Evolutionary conservation across 176 grass and related monocot genomes (phyloP).

Genomic region (Zoysia pacifica): DNA sequence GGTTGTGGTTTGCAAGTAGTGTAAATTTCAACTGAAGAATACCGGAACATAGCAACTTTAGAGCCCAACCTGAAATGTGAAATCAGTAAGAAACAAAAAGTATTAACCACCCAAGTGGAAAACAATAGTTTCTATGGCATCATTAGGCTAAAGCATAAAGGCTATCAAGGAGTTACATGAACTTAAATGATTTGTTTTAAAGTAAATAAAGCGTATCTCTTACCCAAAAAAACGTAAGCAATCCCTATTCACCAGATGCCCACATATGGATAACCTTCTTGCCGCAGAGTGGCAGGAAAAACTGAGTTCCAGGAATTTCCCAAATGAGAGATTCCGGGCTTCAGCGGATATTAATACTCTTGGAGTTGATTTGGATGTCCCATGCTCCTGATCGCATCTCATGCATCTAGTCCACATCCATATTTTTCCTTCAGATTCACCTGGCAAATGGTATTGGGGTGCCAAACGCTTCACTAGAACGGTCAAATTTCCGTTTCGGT

Average conservation of each 20-base stretch:
- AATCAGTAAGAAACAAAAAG: constrained; percentile 26
- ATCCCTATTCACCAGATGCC: constrained; percentile 91
- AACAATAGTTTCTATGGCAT: constrained; percentile 17
- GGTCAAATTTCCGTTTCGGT: constrained; percentile 89
- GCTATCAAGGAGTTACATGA: neutral
- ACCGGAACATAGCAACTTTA: constrained; percentile 91
- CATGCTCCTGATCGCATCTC: constrained; percentile 75
- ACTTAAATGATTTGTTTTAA: constrained; percentile 11
- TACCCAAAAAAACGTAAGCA: constrained; percentile 99
- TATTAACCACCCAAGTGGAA: constrained; percentile 18
- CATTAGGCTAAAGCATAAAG: constrained; percentile 6
- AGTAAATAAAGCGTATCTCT: constrained; percentile 32
- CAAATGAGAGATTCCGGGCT: constrained; percentile 88
- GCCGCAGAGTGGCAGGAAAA: constrained; percentile 92
- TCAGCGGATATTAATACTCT: constrained; percentile 85
- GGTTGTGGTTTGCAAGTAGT: constrained; percentile 84
- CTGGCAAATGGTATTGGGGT: constrained; percentile 54
- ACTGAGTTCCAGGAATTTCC: constrained; percentile 96
- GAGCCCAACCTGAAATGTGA: constrained; percentile 86
- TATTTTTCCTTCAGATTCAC: constrained; percentile 86
- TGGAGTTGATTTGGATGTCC: constrained; percentile 59
- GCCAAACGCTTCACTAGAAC: constrained; percentile 60
- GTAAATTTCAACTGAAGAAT: constrained; percentile 90
- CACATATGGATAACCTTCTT: constrained; percentile 87
- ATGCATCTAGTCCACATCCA: constrained; percentile 99